These are phyloP conservation scores for Penicillium brevicompactum DNA, from an alignment of 2,329 filamentous ascomycete species.

Conservation along the genomic window DNA sequence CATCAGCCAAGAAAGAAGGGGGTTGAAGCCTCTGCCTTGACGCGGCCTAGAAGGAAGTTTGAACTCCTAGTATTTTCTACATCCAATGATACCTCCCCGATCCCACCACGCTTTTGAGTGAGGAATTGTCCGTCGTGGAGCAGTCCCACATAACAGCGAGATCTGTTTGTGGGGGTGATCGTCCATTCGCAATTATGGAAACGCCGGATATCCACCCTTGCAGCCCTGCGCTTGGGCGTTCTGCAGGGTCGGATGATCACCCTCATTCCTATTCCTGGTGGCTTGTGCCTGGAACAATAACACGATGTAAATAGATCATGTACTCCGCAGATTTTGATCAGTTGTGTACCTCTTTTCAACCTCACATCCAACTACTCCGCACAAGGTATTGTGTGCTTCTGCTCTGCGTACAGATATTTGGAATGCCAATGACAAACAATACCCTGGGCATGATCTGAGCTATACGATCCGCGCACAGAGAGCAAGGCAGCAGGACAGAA, in stretches of 20 bases:
- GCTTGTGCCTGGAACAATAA: not conserved
- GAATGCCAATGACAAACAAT: too few species aligned
- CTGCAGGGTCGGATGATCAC: constrained; percentile 5
- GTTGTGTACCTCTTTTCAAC: not conserved
- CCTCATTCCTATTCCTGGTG: not conserved
- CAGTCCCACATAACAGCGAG: not conserved
- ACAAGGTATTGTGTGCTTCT: too few species aligned
- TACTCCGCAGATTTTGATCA: too few species aligned
- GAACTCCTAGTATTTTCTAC: not conserved
- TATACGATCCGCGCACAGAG: not conserved
- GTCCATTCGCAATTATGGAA: not conserved
- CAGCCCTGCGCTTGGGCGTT: constrained; percentile 1
- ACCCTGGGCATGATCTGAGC: too few species aligned
- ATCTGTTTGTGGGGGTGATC: not conserved
- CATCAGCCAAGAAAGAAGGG: constrained; percentile 9
- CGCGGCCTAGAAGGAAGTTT: constrained; percentile 4
- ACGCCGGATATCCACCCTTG: not conserved
- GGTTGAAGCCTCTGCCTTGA: not conserved
- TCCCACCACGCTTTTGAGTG: not conserved
- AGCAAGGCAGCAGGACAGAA: not conserved
- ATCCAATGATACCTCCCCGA: not conserved
- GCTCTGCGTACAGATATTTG: too few species aligned
- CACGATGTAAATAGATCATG: too few species aligned
- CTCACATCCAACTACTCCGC: too few species aligned
- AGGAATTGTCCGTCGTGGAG: not conserved